Evolutionary conservation across 2,329 filamentous ascomycete species (phyloP), one percentile per base, ranked within the genome.

Genomic region (Chaetomium strumarium): DNA sequence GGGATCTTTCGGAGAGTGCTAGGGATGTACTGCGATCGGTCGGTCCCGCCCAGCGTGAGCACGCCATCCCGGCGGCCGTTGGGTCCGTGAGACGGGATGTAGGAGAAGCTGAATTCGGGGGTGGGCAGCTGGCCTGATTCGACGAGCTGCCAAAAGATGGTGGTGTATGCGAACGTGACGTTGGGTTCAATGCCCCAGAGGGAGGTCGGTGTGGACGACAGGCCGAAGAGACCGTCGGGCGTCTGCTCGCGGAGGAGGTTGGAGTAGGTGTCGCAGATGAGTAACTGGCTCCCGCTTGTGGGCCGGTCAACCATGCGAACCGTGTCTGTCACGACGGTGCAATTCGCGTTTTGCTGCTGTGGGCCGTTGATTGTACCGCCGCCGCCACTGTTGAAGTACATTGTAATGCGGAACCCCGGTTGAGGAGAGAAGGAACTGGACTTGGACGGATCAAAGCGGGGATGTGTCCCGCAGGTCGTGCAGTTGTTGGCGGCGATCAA

Each of bases 211-310:
- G 55, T 55, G 2, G 55, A 52, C 3, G 55, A 58, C 16, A 70
- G 53, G 16, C 69, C 68, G 38, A 70, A 59, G 43, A 70, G 64
- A 33, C 67, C 67, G 39, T 69, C 67, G 30, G 66, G 62, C 3
- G 60, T 59, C 33, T 65, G 61, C 3, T 59, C 49, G 3, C 58
- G 57, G n/a, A 68, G 52, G 8, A 58, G 57, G 1, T 61, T 54
- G 6, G 62, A 58, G 57, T 66, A 69, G 8, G 53, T 49, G 34
- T 68, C 60, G 49, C 64, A 68, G 9, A 68, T 56, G 8, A 68
- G 46, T 36, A 70, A 66, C 13, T 61, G 44, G 47, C 58, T 53
- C 7, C 24, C 7, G 24, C 7, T 24, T 7, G 7, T 47, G 19
- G 1, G 61, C 58, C 64, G 55, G 13, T 56, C 55, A 34, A 51